Evolutionary conservation across 352 stramenopile species (phyloP), one percentile per base, ranked within the genome.

Genomic region (Phytopythium oedochilum): DNA sequence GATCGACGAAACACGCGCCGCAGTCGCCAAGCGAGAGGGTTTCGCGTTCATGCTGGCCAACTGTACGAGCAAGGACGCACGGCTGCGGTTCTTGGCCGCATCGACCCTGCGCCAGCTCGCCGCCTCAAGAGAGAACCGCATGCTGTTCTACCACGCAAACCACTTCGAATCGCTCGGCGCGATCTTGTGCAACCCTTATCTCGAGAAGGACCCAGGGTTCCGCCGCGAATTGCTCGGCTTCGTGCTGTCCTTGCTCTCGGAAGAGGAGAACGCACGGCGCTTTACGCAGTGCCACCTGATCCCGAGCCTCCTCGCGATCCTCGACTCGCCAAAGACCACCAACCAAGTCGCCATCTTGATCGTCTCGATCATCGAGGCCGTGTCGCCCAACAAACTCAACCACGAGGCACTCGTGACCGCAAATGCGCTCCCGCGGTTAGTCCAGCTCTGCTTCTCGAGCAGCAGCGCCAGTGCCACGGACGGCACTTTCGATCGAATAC

Each of bases 21-120:
- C 68, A 1, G 61, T 93, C 5, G 83, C 80, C 5, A 83, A 80
- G 49, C 69, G 69, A 23, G 81, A 88, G 53, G 83, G 81, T 6
- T 88, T 93, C 47, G 53, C 71, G 23, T 82, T 80, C 50, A 73
- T 95, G 60, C 48, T 93, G 38, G 67, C 70, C 28, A 83, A 61
- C 23, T 91, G 74, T 50, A 71, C 58, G n/a, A 76, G 55, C 15
- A 85, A 78, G 53, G 79, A 92, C 59, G 62, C 73, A 11, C 66
- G 76, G 0, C 78, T 84, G 18, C 73, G 79, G 18, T 72, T 59
- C 9, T 57, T 82, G 18, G 81, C 85, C 1, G 81, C 76, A 0
- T 56, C 67, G 9, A 74, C 92, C 14, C 57, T 95, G 28, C 66
- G 87, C 44, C 69, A 77, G 20, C 66, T 92, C 11, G 81, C 74